Percentiles rank a stretch among this genome's conserved stretches.
phyloP scores from a whole-genome alignment of 2,329 filamentous ascomycete species.

The Xylariaceae sp. region DNA sequence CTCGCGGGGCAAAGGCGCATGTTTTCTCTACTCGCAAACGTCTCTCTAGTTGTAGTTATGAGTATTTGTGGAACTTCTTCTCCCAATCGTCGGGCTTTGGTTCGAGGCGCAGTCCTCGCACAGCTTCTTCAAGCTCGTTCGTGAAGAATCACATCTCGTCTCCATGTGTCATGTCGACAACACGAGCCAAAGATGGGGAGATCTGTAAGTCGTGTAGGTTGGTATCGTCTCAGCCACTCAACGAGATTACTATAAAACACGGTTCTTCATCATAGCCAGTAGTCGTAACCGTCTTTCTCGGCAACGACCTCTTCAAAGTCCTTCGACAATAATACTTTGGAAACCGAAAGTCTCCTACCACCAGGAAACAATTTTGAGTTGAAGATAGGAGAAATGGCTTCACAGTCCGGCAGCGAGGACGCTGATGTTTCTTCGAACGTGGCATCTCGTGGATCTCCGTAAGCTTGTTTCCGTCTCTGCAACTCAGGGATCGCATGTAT shows the following conservation, averaged over 20 bases:
- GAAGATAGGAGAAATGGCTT: not conserved
- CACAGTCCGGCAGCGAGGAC: constrained; percentile 7
- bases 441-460: constrained; percentile 17
- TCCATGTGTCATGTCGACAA: constrained; percentile 8
- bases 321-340: too few species aligned
- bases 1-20: too few species aligned
- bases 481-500: not conserved
- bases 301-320: not conserved
- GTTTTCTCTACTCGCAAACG: too few species aligned
- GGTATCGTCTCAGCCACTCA: too few species aligned
- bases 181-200: not conserved
- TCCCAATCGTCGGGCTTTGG: too few species aligned
- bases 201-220: too few species aligned
- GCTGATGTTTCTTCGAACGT: constrained; percentile 12
- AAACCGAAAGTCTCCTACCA: too few species aligned
- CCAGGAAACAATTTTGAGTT: not conserved
- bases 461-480: not conserved
- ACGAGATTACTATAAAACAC: too few species aligned
- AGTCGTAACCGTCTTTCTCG: not conserved
- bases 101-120: too few species aligned
- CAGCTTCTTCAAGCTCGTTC: too few species aligned
- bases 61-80: too few species aligned
- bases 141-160: not conserved
- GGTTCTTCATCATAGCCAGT: not conserved
- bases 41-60: too few species aligned